Evolutionary conservation across 768 basidiomycete genomes (phyloP), one percentile per base, ranked within the genome.

Genomic region (Lentinula detonsa): DNA sequence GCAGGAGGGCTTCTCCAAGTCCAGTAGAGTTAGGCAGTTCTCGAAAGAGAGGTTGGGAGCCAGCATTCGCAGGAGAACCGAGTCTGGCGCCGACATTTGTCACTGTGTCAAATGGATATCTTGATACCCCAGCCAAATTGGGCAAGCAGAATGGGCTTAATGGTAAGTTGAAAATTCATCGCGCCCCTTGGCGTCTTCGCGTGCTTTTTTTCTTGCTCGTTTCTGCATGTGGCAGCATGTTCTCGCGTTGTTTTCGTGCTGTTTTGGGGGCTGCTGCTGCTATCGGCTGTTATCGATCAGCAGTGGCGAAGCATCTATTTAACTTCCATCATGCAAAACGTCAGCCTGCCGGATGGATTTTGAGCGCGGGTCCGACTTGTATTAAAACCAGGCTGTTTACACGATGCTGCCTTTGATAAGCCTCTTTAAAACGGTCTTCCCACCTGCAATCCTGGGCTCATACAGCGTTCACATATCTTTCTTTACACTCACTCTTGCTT

Each of bases 1-100:
- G 33, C 10, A n/a, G 66, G 65, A 69, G 75, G 67, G 70, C 79
- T 33, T 71, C 77, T 4, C 72, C 80, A 18, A 33, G n/a, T 18
- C 37, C 54, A 23, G 33, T 33, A 13, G 28, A 15, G 5, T 13
- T 8, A 11, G 39, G 40, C 3, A 66, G 78, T 43, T 77, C 81
- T 3, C 76, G 82, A 56, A 90, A 90, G 71, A 75, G 90, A 69
- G 87, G 86, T 34, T 91, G 90, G 90, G 83, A 85, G 43, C 89
- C 90, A 4, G 76, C 82, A 1, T 78, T 76, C 59, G 76, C 82
- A 46, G 85, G 83, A 63, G 80, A 81, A 9, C 85, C 81, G 68
- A 76, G 68, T 67, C 82, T 84, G 5, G 71, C 78, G 52, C 74
- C 83, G 51, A 83, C 78, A 3, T 71, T 82, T 2, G 72, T 84